Percentiles rank a stretch among this genome's conserved stretches.
Evolutionary conservation across 1,284 basidiomycete species (phyloP).

Genomic region (Heliocybe sulcata): DNA sequence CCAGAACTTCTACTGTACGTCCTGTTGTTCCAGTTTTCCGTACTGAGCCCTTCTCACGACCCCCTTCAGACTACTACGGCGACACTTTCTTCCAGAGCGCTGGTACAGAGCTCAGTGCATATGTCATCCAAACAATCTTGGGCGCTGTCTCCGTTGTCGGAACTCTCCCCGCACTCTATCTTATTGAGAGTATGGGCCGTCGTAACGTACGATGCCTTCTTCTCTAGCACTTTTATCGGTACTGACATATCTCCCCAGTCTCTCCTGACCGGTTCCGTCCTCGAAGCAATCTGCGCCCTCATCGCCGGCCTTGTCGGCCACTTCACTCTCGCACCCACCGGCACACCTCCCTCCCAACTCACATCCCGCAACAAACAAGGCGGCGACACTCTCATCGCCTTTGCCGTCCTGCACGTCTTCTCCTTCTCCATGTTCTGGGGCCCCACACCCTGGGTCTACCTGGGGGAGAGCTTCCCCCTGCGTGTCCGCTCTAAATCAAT

Average conservation of each 20-base stretch:
- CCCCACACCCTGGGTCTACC: constrained; percentile 58
- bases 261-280: constrained; percentile 57
- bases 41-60: background rate
- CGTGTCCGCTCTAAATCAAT: constrained; percentile 72
- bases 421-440: constrained; percentile 72
- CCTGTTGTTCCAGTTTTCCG: background rate
- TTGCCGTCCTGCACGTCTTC: constrained; percentile 73
- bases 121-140: constrained; percentile 67
- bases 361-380: constrained; percentile 49
- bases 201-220: constrained; percentile 33
- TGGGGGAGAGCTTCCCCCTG: constrained; percentile 64
- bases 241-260: constrained; percentile 41
- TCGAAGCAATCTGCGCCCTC: constrained; percentile 56
- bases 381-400: constrained; percentile 63
- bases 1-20: constrained; percentile 67
- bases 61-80: constrained; percentile 60
- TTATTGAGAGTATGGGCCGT: constrained; percentile 64
- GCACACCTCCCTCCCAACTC: constrained; percentile 37
- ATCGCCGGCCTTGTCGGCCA: constrained; percentile 72
- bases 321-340: constrained; percentile 50
- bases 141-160: constrained; percentile 64
- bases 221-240: constrained; percentile 2
- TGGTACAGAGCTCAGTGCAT: constrained; percentile 58
- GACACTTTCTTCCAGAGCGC: constrained; percentile 80
- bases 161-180: constrained; percentile 54